Evolutionary conservation across 176 grass and related monocot species (phyloP).

Genomic region (Carex parvula): DNA sequence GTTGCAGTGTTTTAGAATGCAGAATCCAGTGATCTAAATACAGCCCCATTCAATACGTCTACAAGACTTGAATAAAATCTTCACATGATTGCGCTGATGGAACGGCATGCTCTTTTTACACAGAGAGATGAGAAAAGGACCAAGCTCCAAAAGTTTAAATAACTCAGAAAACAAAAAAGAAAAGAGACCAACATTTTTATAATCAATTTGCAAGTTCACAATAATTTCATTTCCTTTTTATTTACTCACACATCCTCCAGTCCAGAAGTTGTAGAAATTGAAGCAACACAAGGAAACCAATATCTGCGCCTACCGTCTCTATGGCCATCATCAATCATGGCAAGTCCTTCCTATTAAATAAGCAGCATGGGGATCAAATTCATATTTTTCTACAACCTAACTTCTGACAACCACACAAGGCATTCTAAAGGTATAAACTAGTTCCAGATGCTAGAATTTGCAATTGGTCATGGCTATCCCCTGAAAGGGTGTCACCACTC

Average conservation of each 20-base stretch:
- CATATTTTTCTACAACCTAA: neutral
- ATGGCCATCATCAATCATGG: conserved; percentile 95
- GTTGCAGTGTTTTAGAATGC: neutral
- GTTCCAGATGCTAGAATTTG: neutral
- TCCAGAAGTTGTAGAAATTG: conserved; percentile 45
- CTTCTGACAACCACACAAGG: neutral
- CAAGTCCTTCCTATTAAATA: conserved; percentile 75
- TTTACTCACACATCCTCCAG: conserved; percentile 25
- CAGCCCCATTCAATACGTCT: neutral
- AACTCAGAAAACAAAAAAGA: neutral
- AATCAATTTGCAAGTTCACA: neutral
- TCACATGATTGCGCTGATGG: neutral
- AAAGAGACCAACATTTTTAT: neutral
- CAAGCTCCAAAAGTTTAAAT: neutral
- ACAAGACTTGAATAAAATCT: neutral
- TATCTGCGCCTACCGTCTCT: conserved; percentile 70
- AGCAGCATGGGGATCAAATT: neutral
- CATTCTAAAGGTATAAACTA: neutral
- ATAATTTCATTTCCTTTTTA: neutral
- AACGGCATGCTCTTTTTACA: neutral
- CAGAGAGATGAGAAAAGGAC: neutral
- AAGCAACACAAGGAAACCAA: conserved; percentile 88
- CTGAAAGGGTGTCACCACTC: neutral
- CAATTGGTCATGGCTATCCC: neutral
- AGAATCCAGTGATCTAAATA: neutral